Percentiles rank a stretch among this genome's conserved stretches.
Evolutionary conservation across 371 early-diverging fungal genomes (phyloP).

Genomic region (Apophysomyces variabilis): DNA sequence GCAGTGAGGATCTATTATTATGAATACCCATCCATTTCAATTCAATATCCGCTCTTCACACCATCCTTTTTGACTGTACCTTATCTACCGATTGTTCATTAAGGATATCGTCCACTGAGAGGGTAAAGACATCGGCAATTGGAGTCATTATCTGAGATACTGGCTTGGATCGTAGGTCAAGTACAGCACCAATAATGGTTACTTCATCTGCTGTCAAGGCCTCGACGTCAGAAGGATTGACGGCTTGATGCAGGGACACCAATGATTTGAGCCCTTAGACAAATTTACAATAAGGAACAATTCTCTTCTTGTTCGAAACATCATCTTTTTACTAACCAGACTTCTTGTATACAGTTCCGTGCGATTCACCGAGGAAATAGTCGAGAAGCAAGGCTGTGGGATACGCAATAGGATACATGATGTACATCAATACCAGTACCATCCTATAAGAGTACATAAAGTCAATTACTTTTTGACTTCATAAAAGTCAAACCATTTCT

Average conservation of each 20-base stretch:
- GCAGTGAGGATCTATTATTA: slow-evolving; percentile 65
- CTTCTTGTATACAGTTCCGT: slow-evolving; percentile 82
- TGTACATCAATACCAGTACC: slow-evolving; percentile 30
- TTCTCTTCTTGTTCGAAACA: not conserved
- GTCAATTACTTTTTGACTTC: slow-evolving; percentile 14
- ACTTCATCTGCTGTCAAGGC: slow-evolving; percentile 91
- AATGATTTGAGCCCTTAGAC: slow-evolving; percentile 74
- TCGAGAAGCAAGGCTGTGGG: slow-evolving; percentile 84
- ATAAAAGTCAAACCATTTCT: not conserved
- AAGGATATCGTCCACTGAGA: slow-evolving; percentile 71
- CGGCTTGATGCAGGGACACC: slow-evolving; percentile 86
- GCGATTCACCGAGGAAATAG: slow-evolving; percentile 79
- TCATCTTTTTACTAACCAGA: slow-evolving; percentile 49
- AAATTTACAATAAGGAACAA: not conserved
- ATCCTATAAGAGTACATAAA: slow-evolving; percentile 14
- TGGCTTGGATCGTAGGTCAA: slow-evolving; percentile 90
- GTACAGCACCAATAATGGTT: slow-evolving; percentile 89
- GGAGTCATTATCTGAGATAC: slow-evolving; percentile 90
- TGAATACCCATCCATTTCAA: not conserved
- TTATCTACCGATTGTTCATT: slow-evolving; percentile 70
- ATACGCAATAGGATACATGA: slow-evolving; percentile 75
- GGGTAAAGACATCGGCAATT: slow-evolving; percentile 83
- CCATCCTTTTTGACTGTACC: slow-evolving; percentile 17
- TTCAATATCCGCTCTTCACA: not conserved
- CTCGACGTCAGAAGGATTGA: slow-evolving; percentile 70